Evolutionary conservation across 2,329 filamentous ascomycete species (phyloP).

Genomic region (Fusarium hainanense): DNA sequence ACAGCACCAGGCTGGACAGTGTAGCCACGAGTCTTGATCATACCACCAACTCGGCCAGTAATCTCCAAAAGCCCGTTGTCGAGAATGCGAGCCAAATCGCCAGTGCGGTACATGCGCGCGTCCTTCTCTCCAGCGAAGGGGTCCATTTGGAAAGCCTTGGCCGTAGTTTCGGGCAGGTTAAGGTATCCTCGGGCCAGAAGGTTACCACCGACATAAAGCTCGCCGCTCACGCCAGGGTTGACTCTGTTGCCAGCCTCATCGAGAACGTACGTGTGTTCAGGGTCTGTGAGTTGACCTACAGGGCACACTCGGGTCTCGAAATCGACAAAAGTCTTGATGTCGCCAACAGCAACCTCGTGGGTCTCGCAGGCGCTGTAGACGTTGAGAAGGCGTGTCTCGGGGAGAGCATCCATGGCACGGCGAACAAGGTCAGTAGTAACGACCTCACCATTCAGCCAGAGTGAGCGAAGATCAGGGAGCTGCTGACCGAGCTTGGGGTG

Average conservation of each 20-base stretch:
- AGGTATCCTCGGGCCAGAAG: conserved; percentile 81
- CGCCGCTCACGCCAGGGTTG: conserved; percentile 70
- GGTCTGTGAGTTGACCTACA: conserved; percentile 76
- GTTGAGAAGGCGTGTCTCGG: conserved; percentile 77
- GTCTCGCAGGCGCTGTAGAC: conserved; percentile 87
- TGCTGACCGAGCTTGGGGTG: conserved; percentile 72
- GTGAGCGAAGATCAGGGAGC: conserved; percentile 73
- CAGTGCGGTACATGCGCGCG: conserved; percentile 79
- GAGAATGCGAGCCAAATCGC: conserved; percentile 75
- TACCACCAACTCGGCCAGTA: conserved; percentile 78
- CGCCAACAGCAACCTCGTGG: conserved; percentile 81
- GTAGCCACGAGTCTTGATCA: conserved; percentile 85
- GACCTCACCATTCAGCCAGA: conserved; percentile 87
- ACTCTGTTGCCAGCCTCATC: conserved; percentile 75
- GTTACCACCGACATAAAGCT: conserved; percentile 80
- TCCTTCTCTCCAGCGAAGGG: conserved; percentile 69
- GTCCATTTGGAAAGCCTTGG: conserved; percentile 75
- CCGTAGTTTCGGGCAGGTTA: conserved; percentile 81
- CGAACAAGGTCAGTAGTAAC: conserved; percentile 81
- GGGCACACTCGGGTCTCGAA: conserved; percentile 75
- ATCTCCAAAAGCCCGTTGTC: conserved; percentile 78
- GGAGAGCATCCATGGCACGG: conserved; percentile 73
- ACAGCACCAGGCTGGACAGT: conserved; percentile 82
- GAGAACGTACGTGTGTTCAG: conserved; percentile 76
- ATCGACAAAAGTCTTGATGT: conserved; percentile 75